Conservation (phyloP, 176 grass and related monocot species). For the Cocos nucifera region DNA sequence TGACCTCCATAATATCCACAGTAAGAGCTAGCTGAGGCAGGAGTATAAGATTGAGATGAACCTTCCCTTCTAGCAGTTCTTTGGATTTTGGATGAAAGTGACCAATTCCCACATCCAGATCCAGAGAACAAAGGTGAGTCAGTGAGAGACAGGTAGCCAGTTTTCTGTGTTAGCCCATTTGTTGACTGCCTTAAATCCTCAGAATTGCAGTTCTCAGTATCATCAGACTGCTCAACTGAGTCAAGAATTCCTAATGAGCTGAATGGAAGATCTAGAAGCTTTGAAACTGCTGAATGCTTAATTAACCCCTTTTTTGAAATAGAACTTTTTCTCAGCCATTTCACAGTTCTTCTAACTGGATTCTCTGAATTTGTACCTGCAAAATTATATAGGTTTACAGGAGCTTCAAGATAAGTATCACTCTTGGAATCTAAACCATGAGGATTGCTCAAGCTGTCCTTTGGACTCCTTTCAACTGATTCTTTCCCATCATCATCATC, state of each 20-base stretch:
- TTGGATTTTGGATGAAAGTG: slow-evolving; percentile 54
- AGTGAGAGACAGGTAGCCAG: slow-evolving; percentile 40
- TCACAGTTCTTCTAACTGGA: slow-evolving; percentile 40
- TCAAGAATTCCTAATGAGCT: slow-evolving; percentile 25
- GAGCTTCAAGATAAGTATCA: slow-evolving; percentile 40
- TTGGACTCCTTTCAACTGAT: slow-evolving; percentile 33
- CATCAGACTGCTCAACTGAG: slow-evolving; percentile 52
- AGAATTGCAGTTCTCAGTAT: slow-evolving; percentile 49
- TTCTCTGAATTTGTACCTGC: slow-evolving; percentile 35
- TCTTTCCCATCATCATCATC: slow-evolving; percentile 39
- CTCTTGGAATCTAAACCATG: slow-evolving; percentile 35
- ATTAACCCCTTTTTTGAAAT: slow-evolving; percentile 25
- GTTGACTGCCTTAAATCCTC: slow-evolving; percentile 26
- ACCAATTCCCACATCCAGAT: slow-evolving; percentile 67
- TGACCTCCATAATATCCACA: slow-evolving; percentile 31
- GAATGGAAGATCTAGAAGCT: slow-evolving; percentile 30
- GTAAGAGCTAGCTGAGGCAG: slow-evolving; percentile 76
- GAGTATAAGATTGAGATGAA: slow-evolving; percentile 77
- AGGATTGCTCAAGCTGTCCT: slow-evolving; percentile 30
- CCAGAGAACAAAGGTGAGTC: slow-evolving; percentile 54
- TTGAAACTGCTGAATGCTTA: slow-evolving; percentile 36
- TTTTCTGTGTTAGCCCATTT: slow-evolving; percentile 37
- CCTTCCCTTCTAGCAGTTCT: slow-evolving; percentile 41
- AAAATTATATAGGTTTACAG: slow-evolving; percentile 35
- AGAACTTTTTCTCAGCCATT: slow-evolving; percentile 42